Conservation (phyloP, 352 stramenopile genomes). For the Blastocystis sp. region DNA sequence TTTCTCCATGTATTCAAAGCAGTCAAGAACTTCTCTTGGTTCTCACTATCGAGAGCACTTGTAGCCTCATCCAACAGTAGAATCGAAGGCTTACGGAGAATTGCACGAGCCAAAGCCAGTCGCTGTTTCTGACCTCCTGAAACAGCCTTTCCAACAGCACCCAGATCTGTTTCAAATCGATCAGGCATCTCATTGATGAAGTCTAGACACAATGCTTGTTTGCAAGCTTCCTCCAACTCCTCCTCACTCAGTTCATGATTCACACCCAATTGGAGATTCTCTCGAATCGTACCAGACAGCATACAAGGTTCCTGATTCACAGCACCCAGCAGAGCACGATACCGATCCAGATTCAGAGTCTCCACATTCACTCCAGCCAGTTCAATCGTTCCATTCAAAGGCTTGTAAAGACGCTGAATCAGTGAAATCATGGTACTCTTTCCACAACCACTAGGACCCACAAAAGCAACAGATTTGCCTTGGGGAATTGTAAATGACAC, state of each 20-base stretch:
- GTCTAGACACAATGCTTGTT: constrained; percentile 66
- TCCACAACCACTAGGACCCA: constrained; percentile 24
- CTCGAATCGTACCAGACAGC: constrained; percentile 74
- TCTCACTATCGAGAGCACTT: constrained; percentile 76
- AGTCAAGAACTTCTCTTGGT: constrained; percentile 75
- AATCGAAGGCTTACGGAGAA: constrained; percentile 72
- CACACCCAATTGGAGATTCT: constrained; percentile 75
- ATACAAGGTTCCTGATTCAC: constrained; percentile 82
- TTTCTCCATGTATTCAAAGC: constrained; percentile 68
- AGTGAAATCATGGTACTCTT: constrained; percentile 62
- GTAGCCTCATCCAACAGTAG: constrained; percentile 78
- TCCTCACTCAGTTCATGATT: constrained; percentile 70
- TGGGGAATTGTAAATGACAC: constrained; percentile 72
- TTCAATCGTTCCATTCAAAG: neutral
- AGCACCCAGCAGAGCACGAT: constrained; percentile 72
- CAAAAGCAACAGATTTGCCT: constrained; percentile 72
- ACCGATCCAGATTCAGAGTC: constrained; percentile 64
- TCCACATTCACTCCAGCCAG: neutral
- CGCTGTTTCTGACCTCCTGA: constrained; percentile 80
- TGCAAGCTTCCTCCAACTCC: constrained; percentile 71
- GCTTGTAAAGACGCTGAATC: constrained; percentile 66
- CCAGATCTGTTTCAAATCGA: constrained; percentile 71
- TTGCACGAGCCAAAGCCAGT: constrained; percentile 75
- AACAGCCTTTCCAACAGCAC: constrained; percentile 74
- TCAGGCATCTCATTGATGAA: constrained; percentile 67